Evolutionary conservation across 352 stramenopile species (phyloP).

Genomic region (Pythium dissimile): DNA sequence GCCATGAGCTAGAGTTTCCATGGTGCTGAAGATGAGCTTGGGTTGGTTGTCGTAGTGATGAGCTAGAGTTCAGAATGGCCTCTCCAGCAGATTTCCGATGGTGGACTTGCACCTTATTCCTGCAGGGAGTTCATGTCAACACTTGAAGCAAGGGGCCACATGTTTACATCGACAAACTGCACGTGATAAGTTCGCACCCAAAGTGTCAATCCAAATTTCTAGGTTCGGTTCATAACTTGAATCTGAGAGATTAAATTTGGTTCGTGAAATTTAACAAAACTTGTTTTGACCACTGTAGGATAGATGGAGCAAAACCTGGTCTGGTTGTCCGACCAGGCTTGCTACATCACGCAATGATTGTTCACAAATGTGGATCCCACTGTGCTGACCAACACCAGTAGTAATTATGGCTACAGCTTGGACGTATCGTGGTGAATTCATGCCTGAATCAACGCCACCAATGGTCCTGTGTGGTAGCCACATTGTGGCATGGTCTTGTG

Average conservation of each 20-base stretch:
- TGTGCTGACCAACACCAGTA: background rate
- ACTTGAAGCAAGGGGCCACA: background rate
- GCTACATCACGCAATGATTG: too few species aligned
- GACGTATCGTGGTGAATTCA: too few species aligned
- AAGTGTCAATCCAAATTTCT: background rate
- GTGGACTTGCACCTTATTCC: too few species aligned
- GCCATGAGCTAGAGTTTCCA: constrained; percentile 67
- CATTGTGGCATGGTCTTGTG: too few species aligned
- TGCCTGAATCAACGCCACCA: too few species aligned
- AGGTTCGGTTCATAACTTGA: constrained; percentile 1
- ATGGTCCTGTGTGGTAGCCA: too few species aligned
- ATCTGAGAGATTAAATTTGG: background rate
- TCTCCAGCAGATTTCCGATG: too few species aligned
- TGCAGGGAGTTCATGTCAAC: constrained; percentile 10
- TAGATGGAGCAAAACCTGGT: background rate
- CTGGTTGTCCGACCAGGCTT: too few species aligned
- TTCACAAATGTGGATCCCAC: background rate
- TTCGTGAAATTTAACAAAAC: background rate
- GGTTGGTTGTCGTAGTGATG: constrained; percentile 2
- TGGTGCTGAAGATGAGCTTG: constrained; percentile 14
- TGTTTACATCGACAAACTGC: constrained; percentile 13
- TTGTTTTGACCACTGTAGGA: too few species aligned
- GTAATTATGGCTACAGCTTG: too few species aligned
- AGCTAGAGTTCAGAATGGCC: too few species aligned
- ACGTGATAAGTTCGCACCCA: background rate